Conservation (phyloP, 2,329 filamentous ascomycete genomes). For the Nigrograna mackinnonii region DNA sequence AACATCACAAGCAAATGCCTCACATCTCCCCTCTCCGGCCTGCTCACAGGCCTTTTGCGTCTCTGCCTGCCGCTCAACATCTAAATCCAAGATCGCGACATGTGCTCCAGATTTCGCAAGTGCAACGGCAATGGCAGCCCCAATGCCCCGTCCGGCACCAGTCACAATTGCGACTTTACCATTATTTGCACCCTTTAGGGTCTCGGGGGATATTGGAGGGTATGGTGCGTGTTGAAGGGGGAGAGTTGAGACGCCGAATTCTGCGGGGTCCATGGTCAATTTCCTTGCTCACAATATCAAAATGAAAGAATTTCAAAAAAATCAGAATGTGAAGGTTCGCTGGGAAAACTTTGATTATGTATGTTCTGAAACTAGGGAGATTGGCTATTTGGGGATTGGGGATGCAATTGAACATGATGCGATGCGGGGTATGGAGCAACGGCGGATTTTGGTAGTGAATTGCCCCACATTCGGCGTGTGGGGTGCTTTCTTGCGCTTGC, state of each 20-base stretch:
- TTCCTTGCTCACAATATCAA: no score
- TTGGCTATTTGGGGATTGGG: no score
- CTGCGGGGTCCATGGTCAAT: slow-evolving; percentile 14
- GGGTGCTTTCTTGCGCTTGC: no score
- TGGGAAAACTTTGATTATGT: no score
- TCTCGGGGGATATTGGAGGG: slow-evolving; percentile 9
- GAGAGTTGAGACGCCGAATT: slow-evolving; percentile 15
- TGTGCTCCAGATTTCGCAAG: slow-evolving; percentile 29
- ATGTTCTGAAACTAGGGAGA: no score
- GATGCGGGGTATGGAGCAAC: no score
- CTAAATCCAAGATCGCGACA: slow-evolving; percentile 30
- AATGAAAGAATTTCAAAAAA: no score
- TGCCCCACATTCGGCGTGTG: no score
- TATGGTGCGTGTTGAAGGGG: slow-evolving; percentile 15
- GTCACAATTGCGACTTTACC: slow-evolving; percentile 31
- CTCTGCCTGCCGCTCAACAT: slow-evolving; percentile 13
- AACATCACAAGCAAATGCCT: slow-evolving; percentile 26
- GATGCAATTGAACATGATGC: no score
- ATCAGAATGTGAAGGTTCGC: no score
- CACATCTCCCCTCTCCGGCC: slow-evolving; percentile 19
- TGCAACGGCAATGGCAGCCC: slow-evolving; percentile 28
- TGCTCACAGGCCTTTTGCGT: slow-evolving; percentile 26
- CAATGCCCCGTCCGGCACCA: slow-evolving; percentile 31
- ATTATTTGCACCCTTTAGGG: slow-evolving; percentile 18
- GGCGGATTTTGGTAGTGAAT: no score